Evolutionary conservation across 495 filamentous ascomycete genomes (phyloP), one percentile per base, ranked within the genome.

Genomic region (Arthonia radiata): DNA sequence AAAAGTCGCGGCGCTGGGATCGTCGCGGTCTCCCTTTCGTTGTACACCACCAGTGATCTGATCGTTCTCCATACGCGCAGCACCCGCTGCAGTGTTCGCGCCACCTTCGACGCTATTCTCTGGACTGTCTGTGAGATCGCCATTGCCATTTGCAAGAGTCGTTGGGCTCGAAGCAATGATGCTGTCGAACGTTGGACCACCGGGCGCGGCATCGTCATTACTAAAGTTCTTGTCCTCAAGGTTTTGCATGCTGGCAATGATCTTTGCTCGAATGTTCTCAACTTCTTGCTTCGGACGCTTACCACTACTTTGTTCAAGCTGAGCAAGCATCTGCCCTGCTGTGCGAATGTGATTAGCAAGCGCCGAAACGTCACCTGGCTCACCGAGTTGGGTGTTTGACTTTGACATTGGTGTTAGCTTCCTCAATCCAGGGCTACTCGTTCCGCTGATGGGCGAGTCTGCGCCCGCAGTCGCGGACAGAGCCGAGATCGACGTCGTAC

Each of bases 221-320:
- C 70, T 57, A 35, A 79, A 79, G 41, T 60, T 75, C 40, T 79
- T 68, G 41, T 79, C 72, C 39, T 79, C 72, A n/a, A 79, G 56
- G 38, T 50, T 71, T 36, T 79, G 72, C 72, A 79, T 79, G 44
- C 71, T 77, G 2, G 73, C 73, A 34, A 79, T 79, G 35, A 79
- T 79, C 47, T 68, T 68, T 8, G 69, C 61, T 33, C 70, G 53
- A 43, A 79, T 79, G 14, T 69, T 71, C 5, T 67, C 72, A 5
- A 79, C 71, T 41, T 79, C 73, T 21, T 62, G 54, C 34, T 56
- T 64, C 10, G 72, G 72, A 17, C 73, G 48, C 37, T 77, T 79
- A 3, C 67, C 63, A 35, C 19, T 6, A 22, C 19, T 7, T 11
- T 6, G 11, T 22, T 22, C 71, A 21, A 79, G 57, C 39, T 79